Percentiles rank a stretch among this genome's conserved stretches.
Conservation (phyloP, 257 asterid genomes). For the Nicotiana undulata region DNA sequence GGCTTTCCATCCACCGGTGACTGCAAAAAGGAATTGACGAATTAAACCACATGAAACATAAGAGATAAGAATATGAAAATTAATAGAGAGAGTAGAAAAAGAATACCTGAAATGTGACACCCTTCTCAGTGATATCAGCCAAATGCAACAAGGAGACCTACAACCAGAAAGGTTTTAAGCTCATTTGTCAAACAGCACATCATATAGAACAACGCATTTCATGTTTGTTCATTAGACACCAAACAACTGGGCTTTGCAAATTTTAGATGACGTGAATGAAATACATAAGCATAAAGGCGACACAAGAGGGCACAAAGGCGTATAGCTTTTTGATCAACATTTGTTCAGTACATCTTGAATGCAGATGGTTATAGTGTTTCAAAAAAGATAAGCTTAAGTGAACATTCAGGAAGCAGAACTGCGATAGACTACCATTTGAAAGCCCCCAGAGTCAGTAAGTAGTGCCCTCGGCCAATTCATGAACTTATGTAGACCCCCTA, state of each 20-base stretch:
- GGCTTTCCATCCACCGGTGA: conserved; percentile 99
- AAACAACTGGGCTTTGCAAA: neutral
- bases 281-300: neutral
- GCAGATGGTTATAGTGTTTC: neutral
- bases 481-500: conserved; percentile 95
- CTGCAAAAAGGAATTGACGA: conserved; percentile 38
- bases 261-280: neutral
- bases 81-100: neutral
- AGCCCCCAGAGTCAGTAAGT: conserved; percentile 98
- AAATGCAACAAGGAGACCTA: conserved; percentile 93
- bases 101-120: conserved; percentile 94
- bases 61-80: conserved; percentile 5
- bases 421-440: conserved; percentile 73
- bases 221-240: neutral
- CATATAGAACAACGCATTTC: neutral
- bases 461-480: conserved; percentile 97
- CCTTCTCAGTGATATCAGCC: conserved; percentile 95
- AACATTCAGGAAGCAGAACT: neutral
- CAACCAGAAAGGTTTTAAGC: conserved; percentile 21
- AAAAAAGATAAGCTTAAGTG: neutral
- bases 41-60: neutral
- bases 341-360: neutral
- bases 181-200: neutral
- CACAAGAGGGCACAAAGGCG: neutral
- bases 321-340: neutral